Conservation (phyloP, 2,329 filamentous ascomycete genomes). For the Polychaeton citri region DNA sequence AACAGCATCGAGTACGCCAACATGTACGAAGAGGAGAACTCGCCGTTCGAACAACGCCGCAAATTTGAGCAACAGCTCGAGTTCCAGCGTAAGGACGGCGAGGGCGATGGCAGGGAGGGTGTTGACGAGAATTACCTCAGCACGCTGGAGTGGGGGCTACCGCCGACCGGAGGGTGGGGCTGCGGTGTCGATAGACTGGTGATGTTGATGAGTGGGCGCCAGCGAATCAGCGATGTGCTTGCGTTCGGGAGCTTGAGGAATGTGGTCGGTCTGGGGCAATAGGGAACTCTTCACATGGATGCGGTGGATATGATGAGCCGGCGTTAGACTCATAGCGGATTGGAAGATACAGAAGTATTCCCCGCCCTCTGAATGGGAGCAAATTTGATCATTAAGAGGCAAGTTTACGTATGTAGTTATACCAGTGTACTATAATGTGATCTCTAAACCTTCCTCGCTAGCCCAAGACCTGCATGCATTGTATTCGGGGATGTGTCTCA, state of each 20-base stretch:
- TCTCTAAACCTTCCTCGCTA: no score
- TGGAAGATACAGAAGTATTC: no score
- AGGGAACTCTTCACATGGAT: no score
- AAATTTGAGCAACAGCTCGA: conserved; percentile 58
- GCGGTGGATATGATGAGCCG: no score
- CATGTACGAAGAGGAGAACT: conserved; percentile 97
- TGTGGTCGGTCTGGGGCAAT: conserved; percentile 28
- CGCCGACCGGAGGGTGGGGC: conserved; percentile 95
- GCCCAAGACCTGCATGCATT: no score
- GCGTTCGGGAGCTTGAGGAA: conserved; percentile 73
- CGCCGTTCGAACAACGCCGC: conserved; percentile 67
- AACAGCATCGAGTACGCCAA: conserved; percentile 74
- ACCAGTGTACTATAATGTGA: no score
- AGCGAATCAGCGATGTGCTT: conserved; percentile 72
- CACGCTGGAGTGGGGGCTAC: conserved; percentile 75
- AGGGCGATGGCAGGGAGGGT: conserved; percentile 32
- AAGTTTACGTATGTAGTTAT: no score
- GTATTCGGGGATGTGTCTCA: no score
- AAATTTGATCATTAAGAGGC: no score
- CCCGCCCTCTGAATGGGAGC: no score
- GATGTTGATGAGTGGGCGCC: conserved; percentile 74
- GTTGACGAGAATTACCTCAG: conserved; percentile 73
- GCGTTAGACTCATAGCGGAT: no score
- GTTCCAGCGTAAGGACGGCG: conserved; percentile 26
- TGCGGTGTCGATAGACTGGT: conserved; percentile 82